Base-by-base conservation (phyloP, 1,139 yeast genomes). In the Sugiyamaella pinicola region DNA sequence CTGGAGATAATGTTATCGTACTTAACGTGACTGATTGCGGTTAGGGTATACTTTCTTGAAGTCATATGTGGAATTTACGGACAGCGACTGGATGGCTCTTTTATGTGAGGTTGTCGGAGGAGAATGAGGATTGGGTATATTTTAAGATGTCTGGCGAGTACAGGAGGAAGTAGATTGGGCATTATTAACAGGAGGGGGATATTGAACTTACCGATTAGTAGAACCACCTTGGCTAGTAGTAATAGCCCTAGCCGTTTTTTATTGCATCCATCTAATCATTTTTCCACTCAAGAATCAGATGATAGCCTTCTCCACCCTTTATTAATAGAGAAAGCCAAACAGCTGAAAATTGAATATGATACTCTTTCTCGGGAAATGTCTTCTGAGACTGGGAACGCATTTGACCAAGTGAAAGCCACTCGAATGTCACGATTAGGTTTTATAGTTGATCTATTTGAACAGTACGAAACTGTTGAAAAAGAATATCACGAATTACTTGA, bases 361-460 rank as follows among this genome's bases (percentile, higher is more conserved):
- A 66, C 62, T 0, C 69, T 88, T 1, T 83, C 83, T 49, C 62
- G 70, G 7, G 71, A 75, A 53, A 72, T 85, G 56, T 62, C 73
- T n/a, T 68, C 77, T 0, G 64, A 69, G 6, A 29, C 26, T n/a
- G 78, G 79, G 9, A 75, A 76, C 0, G 67, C 68, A 13, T 86
- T 84, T 64, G 82, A 81, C 58, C 75, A 78, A 13, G 82, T 77
- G 8, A 74, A 78, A 43, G 85, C 82, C 55, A 80, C 81, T 52
- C 73, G 76, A 60, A 81, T 81, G 59, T 77, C 90, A 0, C 75
- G 77, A 50, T 69, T 87, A 12, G 74, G 83, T 3, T 68, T 75
- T 0, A 74, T 87, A 1, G 74, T 82, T 2, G 84, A 81, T 19
- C 69, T 78, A 29, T 83, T 79, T 59, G 64, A 71, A 9, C 74